Base-by-base conservation (phyloP, 2,329 filamentous ascomycete genomes). In the Epicoccum nigrum region DNA sequence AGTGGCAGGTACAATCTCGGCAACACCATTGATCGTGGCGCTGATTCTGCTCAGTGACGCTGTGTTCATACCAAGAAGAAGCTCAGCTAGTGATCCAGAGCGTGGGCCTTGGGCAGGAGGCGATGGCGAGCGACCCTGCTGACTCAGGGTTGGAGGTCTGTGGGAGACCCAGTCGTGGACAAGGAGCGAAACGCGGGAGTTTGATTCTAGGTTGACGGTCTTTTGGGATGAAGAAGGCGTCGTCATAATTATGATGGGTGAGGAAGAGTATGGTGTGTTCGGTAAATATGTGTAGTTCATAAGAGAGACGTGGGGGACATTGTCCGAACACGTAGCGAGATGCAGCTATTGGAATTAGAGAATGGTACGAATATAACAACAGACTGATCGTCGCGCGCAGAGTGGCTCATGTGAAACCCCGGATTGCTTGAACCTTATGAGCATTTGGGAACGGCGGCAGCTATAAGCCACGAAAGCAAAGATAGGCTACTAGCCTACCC, bases 251-350 rank as follows among this genome's bases (percentile, higher is more conserved):
- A 92, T 88, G n/a, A 91, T 74, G 12, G 78, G 78, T 43, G 81
- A 69, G 31, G 84, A 82, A 74, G 86, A 88, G 31, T 86, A 86
- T 13, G 89, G 90, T 11, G 68, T 67, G 5, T 82, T 86, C 31
- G 92, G 88, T 17, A 99, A 88, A 77, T 97, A 97, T 69, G 94
- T 97, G 79, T 97, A 97, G 80, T 96, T 97, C 94, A 99, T 99
- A 59, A 99, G 85, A 30, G 92, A 95, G 60, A 97, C 90, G 73
- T 97, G 91, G 8, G 94, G 94, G 58, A 86, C 81, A 67, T 94
- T 88, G 62, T 88, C 82, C 63, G 86, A 86, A 74, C 89, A 95
- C 49, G 94, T 99, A 64, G 94, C 92, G 45, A 99, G 88, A 75
- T 99, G 94, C 62, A 99, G 90, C 92, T 96, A 54, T 38, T 4